Percentiles rank a stretch among this genome's conserved stretches.
These are phyloP conservation scores for Entrophospora sp. DNA, from an alignment of 192 early-diverging fungal species.

Conservation along the genomic window DNA sequence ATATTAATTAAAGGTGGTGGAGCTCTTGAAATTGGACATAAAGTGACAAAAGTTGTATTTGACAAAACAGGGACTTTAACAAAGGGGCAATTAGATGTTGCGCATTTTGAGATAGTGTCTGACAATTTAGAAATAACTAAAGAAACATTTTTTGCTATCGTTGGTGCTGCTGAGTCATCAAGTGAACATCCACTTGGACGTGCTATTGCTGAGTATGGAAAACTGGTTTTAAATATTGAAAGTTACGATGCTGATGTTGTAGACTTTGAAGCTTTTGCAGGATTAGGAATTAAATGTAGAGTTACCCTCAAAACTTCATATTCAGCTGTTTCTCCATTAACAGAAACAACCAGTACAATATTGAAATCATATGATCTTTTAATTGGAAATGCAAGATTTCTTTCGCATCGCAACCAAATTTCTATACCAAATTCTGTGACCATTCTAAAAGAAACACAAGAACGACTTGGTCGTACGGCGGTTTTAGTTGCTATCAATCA, in stretches of 20 bases:
- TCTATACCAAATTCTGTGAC: conserved; percentile 31
- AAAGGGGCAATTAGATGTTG: conserved; percentile 55
- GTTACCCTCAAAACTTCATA: conserved; percentile 30
- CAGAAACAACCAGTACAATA: conserved; percentile 1
- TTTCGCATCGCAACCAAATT: conserved; percentile 37
- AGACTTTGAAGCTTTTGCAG: conserved; percentile 61
- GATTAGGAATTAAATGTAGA: conserved; percentile 57
- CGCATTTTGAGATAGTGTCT: conserved; percentile 30
- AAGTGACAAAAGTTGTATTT: conserved; percentile 81
- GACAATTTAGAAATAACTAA: conserved; percentile 30
- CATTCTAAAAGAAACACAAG: conserved; percentile 37
- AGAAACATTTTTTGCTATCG: conserved; percentile 48
- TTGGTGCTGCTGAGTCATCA: conserved; percentile 67
- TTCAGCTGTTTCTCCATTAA: neutral
- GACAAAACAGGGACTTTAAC: conserved; percentile 99
- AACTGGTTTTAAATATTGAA: conserved; percentile 31
- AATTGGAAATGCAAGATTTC: conserved; percentile 69
- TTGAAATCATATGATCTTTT: conserved; percentile 33
- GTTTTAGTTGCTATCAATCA: conserved; percentile 64
- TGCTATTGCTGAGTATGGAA: conserved; percentile 55
- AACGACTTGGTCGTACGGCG: conserved; percentile 65
- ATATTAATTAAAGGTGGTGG: conserved; percentile 94
- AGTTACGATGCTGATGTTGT: conserved; percentile 33
- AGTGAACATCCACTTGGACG: conserved; percentile 87
- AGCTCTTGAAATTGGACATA: conserved; percentile 70